Evolutionary conservation across 2,329 filamentous ascomycete species (phyloP), one percentile per base, ranked within the genome.

Genomic region (Truncatella angustata): DNA sequence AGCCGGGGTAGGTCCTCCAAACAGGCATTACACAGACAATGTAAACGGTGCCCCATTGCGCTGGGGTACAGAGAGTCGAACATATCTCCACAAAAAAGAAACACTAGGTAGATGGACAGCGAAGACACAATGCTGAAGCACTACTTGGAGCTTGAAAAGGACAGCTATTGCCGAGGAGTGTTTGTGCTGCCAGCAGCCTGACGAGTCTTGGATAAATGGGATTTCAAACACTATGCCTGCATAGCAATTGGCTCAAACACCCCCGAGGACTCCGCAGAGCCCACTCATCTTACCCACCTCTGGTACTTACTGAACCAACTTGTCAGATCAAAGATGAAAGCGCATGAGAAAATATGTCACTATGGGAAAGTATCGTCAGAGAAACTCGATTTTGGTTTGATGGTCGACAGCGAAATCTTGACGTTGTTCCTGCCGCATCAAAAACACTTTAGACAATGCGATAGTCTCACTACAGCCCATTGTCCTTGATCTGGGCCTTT

Each of bases 21-120:
- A 75, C 73, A 75, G 70, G 70, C 67, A 72, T 75, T 72, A 75
- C 73, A 73, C 73, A 67, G 60, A 66, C 58, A 60, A 65, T 58
- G 57, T 54, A 56, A 58, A 60, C 54, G 39, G 52, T 58, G 53
- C 59, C 54, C 56, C 53, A 54, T 55, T 26, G 40, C 16, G 32
- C 16, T 49, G 24, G 45, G 26, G n/a, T n/a, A n/a, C n/a, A 5
- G 24, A 49, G 21, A 39, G 14, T 49, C 26, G 43, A 42, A 14
- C 20, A n/a, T n/a, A 26, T 56, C 60, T 60, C 58, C 58, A 61
- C 60, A 44, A 44, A 44, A 44, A 44, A 26, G n/a, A 44, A 44
- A 14, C 28, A 32, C n/a, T n/a, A n/a, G n/a, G n/a, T 26, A 54
- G 40, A 44, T 23, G 20, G 42, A 32, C 30, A 23, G 43, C 20